Base-by-base conservation (phyloP, 2,329 filamentous ascomycete genomes). In the Nigrospora oryzae region DNA sequence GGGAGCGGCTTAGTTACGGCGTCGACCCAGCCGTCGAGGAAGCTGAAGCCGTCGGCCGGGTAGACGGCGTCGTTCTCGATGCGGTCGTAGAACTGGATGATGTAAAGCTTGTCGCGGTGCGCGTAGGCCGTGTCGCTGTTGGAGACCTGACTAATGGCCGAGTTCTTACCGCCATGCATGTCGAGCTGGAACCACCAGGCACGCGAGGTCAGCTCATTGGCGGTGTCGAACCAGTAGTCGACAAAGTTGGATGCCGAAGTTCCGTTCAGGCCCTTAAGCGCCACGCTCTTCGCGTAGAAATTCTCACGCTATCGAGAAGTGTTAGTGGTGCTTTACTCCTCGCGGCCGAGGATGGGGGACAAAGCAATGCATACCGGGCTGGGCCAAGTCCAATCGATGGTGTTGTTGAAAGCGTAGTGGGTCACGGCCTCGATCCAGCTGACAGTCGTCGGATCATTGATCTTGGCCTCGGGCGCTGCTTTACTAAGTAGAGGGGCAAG, bases 41-140 rank as follows among this genome's bases (percentile, higher is more conserved):
- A 53, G 16, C 55, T 53, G 39, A 51, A 45, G 2, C 50, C 55
- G 3, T 47, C 44, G 15, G 50, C 46, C 3, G 58, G 50, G 58
- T 68, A 54, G 56, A 61, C 47, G 17, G 38, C 49, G n/a, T 47
- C 51, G 39, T 51, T 52, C 5, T 49, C 60, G 14, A 42, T 32
- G 40, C 67, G 61, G 51, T 75, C 71, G 43, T 69, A 68, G 43
- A 74, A 67, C 46, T 74, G 67, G 14, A 71, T 65, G 48, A 77
- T 72, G 31, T 74, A 64, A 42, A 75, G 63, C 50, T 67, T 68
- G 46, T 67, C 63, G n/a, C 65, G 64, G 49, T 69, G 66, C 7
- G 63, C 64, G 39, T 70, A 70, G 7, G 65, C 58, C 7, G 66
- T 63, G 17, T 57, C 47, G n/a, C 58, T 49, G 13, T 49, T 50